Evolutionary conservation across 108 stramenopile species (phyloP).

Genomic region (Cylindrotheca closterium): DNA sequence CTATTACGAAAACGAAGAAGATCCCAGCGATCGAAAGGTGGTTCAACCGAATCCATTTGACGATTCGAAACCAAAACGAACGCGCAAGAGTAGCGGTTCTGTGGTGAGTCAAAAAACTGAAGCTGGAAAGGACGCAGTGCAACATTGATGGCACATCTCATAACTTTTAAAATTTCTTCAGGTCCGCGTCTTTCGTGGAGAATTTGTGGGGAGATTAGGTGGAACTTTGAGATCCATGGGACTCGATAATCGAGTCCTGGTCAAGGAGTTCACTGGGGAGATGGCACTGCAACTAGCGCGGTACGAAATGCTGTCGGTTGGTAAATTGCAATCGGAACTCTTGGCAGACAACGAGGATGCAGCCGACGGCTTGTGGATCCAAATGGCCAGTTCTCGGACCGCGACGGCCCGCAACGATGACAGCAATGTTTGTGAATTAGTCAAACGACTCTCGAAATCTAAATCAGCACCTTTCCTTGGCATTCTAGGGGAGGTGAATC

Average conservation of each 20-base stretch:
- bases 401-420: conserved; percentile 57
- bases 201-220: conserved; percentile 54
- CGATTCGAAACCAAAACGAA: conserved; percentile 59
- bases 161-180: no score
- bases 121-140: no score
- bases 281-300: conserved; percentile 51
- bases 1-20: conserved; percentile 44
- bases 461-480: conserved; percentile 58
- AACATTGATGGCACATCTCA: no score
- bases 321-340: conserved; percentile 55
- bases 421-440: conserved; percentile 41
- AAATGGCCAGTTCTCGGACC: conserved; percentile 45
- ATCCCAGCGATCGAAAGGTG: conserved; percentile 35
- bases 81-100: conserved; percentile 62
- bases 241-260: conserved; percentile 60
- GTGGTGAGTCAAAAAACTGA: conserved; percentile 46
- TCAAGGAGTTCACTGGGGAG: conserved; percentile 78
- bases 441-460: conserved; percentile 24
- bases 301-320: conserved; percentile 46
- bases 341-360: conserved; percentile 20
- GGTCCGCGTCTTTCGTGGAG: conserved; percentile 70
- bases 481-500: conserved; percentile 72
- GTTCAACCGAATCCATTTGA: conserved; percentile 72
- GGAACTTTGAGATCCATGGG: conserved; percentile 51
- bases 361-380: conserved; percentile 54